Percentiles rank a stretch among this genome's conserved stretches.
Conservation (phyloP, 2,329 filamentous ascomycete genomes). For the Botryotinia convoluta region DNA sequence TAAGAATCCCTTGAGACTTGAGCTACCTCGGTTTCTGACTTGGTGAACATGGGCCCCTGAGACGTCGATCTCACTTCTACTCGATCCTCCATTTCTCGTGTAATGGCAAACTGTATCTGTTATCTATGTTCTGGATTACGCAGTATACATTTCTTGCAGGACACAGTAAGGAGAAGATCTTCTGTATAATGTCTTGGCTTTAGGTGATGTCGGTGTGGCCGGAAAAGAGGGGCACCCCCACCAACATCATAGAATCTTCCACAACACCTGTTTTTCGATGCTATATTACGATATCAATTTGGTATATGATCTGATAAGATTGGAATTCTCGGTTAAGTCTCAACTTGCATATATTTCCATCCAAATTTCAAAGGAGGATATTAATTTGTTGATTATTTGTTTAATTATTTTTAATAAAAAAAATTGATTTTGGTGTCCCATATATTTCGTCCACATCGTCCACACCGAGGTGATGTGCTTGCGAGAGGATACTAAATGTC, state of each 20-base stretch:
- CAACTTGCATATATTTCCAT: neutral
- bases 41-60: neutral
- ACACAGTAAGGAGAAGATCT: neutral
- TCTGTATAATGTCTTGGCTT: neutral
- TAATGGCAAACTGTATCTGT: neutral
- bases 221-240: neutral
- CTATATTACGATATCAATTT: neutral
- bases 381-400: neutral
- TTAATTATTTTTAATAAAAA: neutral
- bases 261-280: neutral
- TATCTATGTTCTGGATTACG: neutral
- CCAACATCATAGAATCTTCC: neutral
- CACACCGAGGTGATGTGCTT: neutral
- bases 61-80: neutral
- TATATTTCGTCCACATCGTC: neutral
- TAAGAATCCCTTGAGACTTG: neutral
- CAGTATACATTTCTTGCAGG: neutral
- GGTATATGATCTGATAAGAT: neutral
- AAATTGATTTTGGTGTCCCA: neutral
- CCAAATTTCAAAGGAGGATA: neutral
- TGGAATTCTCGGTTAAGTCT: neutral
- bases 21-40: neutral
- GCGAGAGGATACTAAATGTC: neutral
- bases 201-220: neutral
- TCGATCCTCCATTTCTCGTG: neutral